These are phyloP conservation scores for Pseudogymnoascus sp. DNA, from an alignment of 2,329 filamentous ascomycete genomes.

Conservation along the genomic window DNA sequence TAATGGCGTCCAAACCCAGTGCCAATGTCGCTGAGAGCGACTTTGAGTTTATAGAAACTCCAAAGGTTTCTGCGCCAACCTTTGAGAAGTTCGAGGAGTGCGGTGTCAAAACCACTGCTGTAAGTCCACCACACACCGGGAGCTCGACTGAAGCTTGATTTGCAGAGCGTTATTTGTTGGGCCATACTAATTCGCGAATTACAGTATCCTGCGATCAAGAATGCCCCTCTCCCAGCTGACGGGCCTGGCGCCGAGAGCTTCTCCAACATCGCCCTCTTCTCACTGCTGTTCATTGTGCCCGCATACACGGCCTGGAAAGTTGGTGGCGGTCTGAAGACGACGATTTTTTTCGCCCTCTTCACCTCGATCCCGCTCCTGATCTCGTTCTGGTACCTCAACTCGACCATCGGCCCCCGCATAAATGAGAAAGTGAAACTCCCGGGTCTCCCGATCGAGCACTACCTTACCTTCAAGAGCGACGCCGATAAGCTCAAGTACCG, in stretches of 20 bases:
- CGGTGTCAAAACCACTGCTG: conserved; percentile 47
- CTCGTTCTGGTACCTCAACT: conserved; percentile 73
- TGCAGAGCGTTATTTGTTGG: conserved; percentile 3
- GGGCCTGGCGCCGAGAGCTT: conserved; percentile 76
- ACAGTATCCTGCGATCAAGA: conserved; percentile 83
- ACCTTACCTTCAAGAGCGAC: conserved; percentile 68
- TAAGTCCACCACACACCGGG: conserved; percentile 29
- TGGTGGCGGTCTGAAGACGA: conserved; percentile 78
- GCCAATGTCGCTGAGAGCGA: conserved; percentile 42
- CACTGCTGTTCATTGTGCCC: conserved; percentile 61
- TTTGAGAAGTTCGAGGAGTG: conserved; percentile 45
- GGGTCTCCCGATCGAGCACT: conserved; percentile 81
- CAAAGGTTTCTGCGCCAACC: conserved; percentile 39
- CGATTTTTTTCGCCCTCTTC: conserved; percentile 76
- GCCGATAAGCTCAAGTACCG: conserved; percentile 58
- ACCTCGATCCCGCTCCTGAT: conserved; percentile 71
- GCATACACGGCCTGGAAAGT: conserved; percentile 76
- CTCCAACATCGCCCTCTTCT: conserved; percentile 70
- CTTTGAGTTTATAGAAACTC: conserved; percentile 59
- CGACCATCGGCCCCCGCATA: conserved; percentile 74
- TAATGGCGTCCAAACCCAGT: conserved; percentile 41
- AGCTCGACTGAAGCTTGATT: conserved; percentile 16
- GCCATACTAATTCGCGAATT: conserved; percentile 14
- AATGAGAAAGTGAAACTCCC: conserved; percentile 87
- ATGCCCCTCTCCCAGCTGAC: conserved; percentile 88